Percentiles rank a stretch among this genome's conserved stretches.
Conservation (phyloP, 164 flowering plant species). For the Pachysandra terminalis region DNA sequence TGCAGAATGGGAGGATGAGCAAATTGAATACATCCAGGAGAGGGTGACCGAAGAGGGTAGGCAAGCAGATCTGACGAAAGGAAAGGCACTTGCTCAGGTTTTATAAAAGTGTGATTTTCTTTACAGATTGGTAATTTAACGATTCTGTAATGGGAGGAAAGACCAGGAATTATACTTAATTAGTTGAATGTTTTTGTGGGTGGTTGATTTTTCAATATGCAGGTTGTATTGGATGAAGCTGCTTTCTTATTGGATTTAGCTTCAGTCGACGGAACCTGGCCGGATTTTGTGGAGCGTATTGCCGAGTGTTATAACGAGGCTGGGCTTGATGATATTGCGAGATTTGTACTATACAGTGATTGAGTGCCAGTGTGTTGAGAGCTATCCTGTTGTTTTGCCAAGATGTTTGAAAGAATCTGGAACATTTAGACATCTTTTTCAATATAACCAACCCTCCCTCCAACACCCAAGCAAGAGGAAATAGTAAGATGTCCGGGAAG, state of each 20-base stretch:
- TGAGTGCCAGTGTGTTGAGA: slow-evolving; percentile 15
- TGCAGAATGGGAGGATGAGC: slow-evolving; percentile 91
- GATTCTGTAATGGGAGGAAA: too few relatives aligned
- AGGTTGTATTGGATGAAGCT: slow-evolving; percentile 91
- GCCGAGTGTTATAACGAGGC: slow-evolving; percentile 75
- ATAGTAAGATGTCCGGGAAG: too few relatives aligned
- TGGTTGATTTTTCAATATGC: slow-evolving; percentile 15
- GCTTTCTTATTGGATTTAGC: slow-evolving; percentile 89
- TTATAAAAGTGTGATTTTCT: not conserved
- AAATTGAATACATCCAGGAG: slow-evolving; percentile 71
- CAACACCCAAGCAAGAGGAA: too few relatives aligned
- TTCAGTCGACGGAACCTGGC: slow-evolving; percentile 87
- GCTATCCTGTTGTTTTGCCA: too few relatives aligned
- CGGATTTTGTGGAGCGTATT: slow-evolving; percentile 54
- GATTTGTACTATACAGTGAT: slow-evolving; percentile 56
- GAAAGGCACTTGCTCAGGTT: slow-evolving; percentile 85
- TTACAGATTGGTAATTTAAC: not conserved
- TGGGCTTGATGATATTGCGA: slow-evolving; percentile 66
- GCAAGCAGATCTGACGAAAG: slow-evolving; percentile 73
- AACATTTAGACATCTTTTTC: too few relatives aligned
- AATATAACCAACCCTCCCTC: too few relatives aligned
- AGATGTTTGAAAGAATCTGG: too few relatives aligned
- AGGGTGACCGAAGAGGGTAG: slow-evolving; percentile 73
- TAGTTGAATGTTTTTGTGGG: not conserved
- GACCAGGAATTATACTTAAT: too few relatives aligned